These are phyloP conservation scores for Botrytis deweyae DNA, from an alignment of 2,329 filamentous ascomycete species.

Conservation along the genomic window DNA sequence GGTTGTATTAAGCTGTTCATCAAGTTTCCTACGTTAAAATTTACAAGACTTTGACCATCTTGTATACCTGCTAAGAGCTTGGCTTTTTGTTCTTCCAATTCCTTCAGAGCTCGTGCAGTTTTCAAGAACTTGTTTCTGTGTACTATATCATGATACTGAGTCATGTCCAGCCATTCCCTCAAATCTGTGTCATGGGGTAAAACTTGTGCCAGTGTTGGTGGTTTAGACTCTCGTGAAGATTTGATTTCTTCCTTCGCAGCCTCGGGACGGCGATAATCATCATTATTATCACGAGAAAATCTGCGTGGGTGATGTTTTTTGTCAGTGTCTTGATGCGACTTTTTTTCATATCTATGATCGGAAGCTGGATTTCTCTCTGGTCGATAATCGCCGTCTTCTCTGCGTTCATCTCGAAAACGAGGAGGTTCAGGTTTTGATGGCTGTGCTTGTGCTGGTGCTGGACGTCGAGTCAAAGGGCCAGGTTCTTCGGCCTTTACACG, in stretches of 20 bases:
- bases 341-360: conserved; percentile 29
- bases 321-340: conserved; percentile 25
- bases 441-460: conserved; percentile 20
- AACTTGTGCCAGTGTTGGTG: conserved; percentile 32
- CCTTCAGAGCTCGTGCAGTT: conserved; percentile 13
- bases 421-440: conserved; percentile 7
- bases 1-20: conserved; percentile 3
- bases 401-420: conserved; percentile 29
- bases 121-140: conserved; percentile 39
- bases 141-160: conserved; percentile 39
- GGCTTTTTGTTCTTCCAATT: conserved; percentile 38
- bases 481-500: conserved; percentile 25
- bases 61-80: conserved; percentile 36
- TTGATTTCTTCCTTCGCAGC: conserved; percentile 27
- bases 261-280: conserved; percentile 25
- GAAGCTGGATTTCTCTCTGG: conserved; percentile 24
- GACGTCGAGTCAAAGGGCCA: conserved; percentile 24
- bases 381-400: conserved; percentile 29
- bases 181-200: conserved; percentile 38
- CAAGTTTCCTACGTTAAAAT: conserved; percentile 13
- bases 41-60: conserved; percentile 25
- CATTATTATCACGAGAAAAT: conserved; percentile 29
- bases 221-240: conserved; percentile 24
- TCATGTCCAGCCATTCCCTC: conserved; percentile 41
- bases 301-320: conserved; percentile 25